Percentiles rank a stretch among this genome's conserved stretches.
These are phyloP conservation scores for Tylopilus subfusipes DNA, from an alignment of 768 basidiomycete genomes.

Conservation along the genomic window DNA sequence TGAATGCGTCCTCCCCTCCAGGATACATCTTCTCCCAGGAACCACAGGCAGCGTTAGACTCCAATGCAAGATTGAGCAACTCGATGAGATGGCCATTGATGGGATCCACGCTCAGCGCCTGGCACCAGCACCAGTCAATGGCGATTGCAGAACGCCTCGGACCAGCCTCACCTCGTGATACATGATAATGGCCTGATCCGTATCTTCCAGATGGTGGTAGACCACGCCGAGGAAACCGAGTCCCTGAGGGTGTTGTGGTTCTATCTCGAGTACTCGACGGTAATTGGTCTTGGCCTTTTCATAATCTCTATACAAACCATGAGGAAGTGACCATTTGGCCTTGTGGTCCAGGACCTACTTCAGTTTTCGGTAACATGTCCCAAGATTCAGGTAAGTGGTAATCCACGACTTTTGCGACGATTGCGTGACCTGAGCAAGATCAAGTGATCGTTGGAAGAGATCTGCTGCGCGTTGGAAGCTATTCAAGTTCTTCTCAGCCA, in stretches of 20 bases:
- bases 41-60: constrained; percentile 38
- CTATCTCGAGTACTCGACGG: constrained; percentile 76
- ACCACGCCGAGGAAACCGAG: constrained; percentile 90
- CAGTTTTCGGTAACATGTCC: constrained; percentile 80
- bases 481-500: constrained; percentile 27
- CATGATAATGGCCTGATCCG: constrained; percentile 79
- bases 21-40: constrained; percentile 34
- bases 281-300: constrained; percentile 74
- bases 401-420: constrained; percentile 83
- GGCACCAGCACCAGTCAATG: not conserved
- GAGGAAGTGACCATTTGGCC: not conserved
- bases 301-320: constrained; percentile 36
- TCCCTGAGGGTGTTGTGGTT: constrained; percentile 78
- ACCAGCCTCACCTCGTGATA: constrained; percentile 78
- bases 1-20: constrained; percentile 34
- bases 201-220: constrained; percentile 66
- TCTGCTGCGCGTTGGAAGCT: constrained; percentile 73
- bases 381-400: constrained; percentile 88
- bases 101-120: constrained; percentile 80
- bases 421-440: constrained; percentile 82
- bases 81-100: constrained; percentile 80
- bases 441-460: constrained; percentile 72
- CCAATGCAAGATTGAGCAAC: constrained; percentile 76
- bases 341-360: constrained; percentile 46
- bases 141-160: not conserved